Evolutionary conservation across 2,329 filamentous ascomycete species (phyloP), one percentile per base, ranked within the genome.

Genomic region (Xylaria arbuscula): DNA sequence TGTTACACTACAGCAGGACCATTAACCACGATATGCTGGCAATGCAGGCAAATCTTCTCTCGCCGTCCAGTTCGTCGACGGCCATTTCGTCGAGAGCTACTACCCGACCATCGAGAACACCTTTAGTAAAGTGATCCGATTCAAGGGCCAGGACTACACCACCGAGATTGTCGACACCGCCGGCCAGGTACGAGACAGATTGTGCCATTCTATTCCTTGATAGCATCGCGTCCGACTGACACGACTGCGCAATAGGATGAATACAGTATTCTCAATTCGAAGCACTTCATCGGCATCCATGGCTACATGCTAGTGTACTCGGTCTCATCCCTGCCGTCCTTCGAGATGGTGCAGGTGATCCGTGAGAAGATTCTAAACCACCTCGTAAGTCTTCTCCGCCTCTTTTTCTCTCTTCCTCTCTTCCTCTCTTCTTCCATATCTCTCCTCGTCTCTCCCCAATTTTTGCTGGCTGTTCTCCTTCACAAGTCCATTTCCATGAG

Each of bases 21-120:
- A 45, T n/a, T 68, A 54, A 66, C 42, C 28, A 42, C 55, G 53
- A 62, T 36, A 62, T 32, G 68, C 67, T 70, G 59, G 36, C 19
- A 55, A 63, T 62, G 32, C 76, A 98, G 96, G 96, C 81, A 99
- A 99, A 86, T 98, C 94, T 24, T 98, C 95, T 63, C 89, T 99
- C 73, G 97, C 96, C 13, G 96, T 98, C 56, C 95, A 95, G 79
- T 98, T 96, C 78, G 95, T 98, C 78, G 96, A 99, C 80, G 94
- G 94, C 71, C 94, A 97, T 83, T 99, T 99, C 79, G 95, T 99
- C 78, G 96, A 99, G 81, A 97, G 93, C 81, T 99, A 99, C 83
- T 99, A 99, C 81, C 96, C 96, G 42, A 99, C 96, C 48, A 98
- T 99, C 77, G 96, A 99, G 82, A 99, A 98, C 81, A 98, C 95